A percentile compares a stretch with the other conserved stretches of the same genome.
These are phyloP conservation scores for Marasmius oreades DNA, from an alignment of 1,284 basidiomycete genomes.

Conservation along the genomic window DNA sequence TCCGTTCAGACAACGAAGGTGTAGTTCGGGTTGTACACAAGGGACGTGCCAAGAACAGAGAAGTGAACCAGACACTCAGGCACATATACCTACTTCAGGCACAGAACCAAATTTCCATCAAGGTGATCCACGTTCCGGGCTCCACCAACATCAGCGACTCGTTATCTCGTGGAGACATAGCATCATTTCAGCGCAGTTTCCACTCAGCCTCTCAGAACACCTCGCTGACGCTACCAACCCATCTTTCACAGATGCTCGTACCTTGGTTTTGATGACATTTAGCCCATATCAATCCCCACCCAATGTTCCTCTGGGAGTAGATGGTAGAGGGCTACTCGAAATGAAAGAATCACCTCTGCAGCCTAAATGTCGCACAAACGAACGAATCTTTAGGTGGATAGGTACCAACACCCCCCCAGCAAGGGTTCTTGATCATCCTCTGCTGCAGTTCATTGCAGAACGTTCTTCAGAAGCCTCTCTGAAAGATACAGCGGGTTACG, in stretches of 20 bases:
- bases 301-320: neutral
- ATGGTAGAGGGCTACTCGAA: conserved; percentile 3
- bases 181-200: conserved; percentile 24
- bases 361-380: conserved; percentile 21
- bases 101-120: conserved; percentile 9
- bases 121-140: conserved; percentile 18
- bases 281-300: conserved; percentile 1
- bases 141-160: conserved; percentile 28
- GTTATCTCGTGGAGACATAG: no score
- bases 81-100: conserved; percentile 24
- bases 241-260: conserved; percentile 17
- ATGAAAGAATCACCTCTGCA: conserved; percentile 21
- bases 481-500: conserved; percentile 17
- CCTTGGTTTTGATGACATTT: conserved; percentile 15
- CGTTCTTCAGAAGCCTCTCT: conserved; percentile 14
- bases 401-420: conserved; percentile 26
- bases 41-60: neutral
- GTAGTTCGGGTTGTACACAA: neutral
- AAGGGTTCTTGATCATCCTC: conserved; percentile 19
- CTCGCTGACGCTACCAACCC: conserved; percentile 17
- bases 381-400: conserved; percentile 28
- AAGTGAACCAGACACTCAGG: neutral
- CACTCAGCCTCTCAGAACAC: conserved; percentile 15
- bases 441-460: neutral
- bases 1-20: neutral